These are phyloP conservation scores for Calonectria crousiana DNA, from an alignment of 2,329 filamentous ascomycete genomes.

Conservation along the genomic window DNA sequence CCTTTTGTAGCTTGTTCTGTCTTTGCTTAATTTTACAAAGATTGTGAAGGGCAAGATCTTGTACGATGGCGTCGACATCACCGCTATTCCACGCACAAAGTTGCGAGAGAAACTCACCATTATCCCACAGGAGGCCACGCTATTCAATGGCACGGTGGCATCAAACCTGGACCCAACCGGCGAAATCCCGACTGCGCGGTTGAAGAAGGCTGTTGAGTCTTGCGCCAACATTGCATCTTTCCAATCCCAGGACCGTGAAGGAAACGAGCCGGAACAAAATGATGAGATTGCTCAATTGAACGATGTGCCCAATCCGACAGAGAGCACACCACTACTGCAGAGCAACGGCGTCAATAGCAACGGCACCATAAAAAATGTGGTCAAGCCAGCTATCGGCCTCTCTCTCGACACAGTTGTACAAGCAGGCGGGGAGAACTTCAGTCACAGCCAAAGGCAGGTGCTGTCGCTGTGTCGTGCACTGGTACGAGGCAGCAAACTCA, in stretches of 20 bases:
- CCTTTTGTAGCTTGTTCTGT: slow-evolving; percentile 58
- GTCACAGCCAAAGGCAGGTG: slow-evolving; percentile 69
- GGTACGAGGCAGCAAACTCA: slow-evolving; percentile 65
- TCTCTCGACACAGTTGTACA: slow-evolving; percentile 61
- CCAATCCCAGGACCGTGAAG: slow-evolving; percentile 48
- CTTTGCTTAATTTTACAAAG: slow-evolving; percentile 66
- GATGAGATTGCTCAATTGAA: too few relatives aligned
- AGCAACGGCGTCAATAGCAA: slow-evolving; percentile 28
- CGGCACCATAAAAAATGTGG: slow-evolving; percentile 17
- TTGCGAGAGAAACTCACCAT: slow-evolving; percentile 68
- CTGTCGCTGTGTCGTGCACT: slow-evolving; percentile 68
- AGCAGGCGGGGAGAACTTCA: slow-evolving; percentile 66
- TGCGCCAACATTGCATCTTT: slow-evolving; percentile 72
- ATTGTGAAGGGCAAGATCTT: slow-evolving; percentile 63
- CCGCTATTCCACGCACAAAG: slow-evolving; percentile 59
- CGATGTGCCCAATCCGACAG: neutral
- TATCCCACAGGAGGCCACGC: slow-evolving; percentile 69
- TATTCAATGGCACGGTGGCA: slow-evolving; percentile 65
- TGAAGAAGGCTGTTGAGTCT: slow-evolving; percentile 70
- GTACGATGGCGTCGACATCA: slow-evolving; percentile 68
- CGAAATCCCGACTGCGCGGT: slow-evolving; percentile 63
- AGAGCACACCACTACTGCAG: neutral
- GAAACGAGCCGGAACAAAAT: slow-evolving; percentile 10
- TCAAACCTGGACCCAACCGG: slow-evolving; percentile 75
- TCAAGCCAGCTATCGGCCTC: slow-evolving; percentile 1